Evolutionary conservation across 2,329 filamentous ascomycete species (phyloP), one percentile per base, ranked within the genome.

Genomic region (Zasmidium citrigriseum): DNA sequence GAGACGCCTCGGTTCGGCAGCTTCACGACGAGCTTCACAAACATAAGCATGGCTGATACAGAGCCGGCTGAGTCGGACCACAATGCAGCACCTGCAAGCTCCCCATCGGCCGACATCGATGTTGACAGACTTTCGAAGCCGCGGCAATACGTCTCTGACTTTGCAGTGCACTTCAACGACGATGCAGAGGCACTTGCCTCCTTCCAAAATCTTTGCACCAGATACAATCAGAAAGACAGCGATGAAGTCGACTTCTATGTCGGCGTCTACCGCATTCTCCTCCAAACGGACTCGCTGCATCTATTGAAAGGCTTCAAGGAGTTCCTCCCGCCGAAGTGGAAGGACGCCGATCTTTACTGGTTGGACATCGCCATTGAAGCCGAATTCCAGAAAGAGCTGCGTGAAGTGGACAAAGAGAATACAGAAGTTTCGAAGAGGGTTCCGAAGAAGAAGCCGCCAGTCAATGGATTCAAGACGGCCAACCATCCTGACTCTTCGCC

Each of bases 311-410:
- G 52, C 2, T 59, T 67, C 16, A 18, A 52, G 11, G 53, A 53
- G 22, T 62, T 64, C 34, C 34, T 67, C 21, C 62, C 62, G 16
- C 2, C 38, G 22, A n/a, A 16, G 2, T 67, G 64, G 64, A 52
- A 57, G 45, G 53, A 46, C 2, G 24, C 53, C 10, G 56, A 63
- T 21, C 22, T 65, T 24, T 34, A 44, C 2, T 62, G 59, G 55
- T 20, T 67, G 44, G 51, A 65, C 18, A 18, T 25, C 11, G 58
- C 57, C 10, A 22, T 60, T 2, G 60, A 58, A 48, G 48, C 29
- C 1, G 52, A 61, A 23, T 47, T 22, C 21, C 41, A 46, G 10
- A 21, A 52, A 25, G 46, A 24, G 16, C 4, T 44, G 24, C 34
- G 47, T 14, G 38, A 25, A 11, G 41, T 16, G 4, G 22, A 25